Evolutionary conservation across 306 rosid species (phyloP).

Genomic region (Aeschynomene evenia): DNA sequence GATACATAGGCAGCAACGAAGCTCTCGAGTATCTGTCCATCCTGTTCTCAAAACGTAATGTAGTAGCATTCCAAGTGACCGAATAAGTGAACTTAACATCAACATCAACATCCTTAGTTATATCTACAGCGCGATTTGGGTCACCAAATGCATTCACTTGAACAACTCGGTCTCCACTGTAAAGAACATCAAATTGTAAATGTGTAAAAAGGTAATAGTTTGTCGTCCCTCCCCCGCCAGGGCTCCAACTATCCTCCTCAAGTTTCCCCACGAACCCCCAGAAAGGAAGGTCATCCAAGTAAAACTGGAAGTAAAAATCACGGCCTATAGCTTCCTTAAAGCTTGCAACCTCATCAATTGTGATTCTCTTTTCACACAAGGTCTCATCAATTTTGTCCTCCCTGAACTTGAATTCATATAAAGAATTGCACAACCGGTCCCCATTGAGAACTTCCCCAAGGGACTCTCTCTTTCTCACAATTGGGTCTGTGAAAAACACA

Average conservation of each 20-base stretch:
- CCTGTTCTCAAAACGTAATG: conserved; percentile 54
- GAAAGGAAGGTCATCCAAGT: conserved; percentile 80
- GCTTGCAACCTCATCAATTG: conserved; percentile 51
- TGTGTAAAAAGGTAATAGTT: conserved; percentile 67
- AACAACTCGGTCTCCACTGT: conserved; percentile 55
- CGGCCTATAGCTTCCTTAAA: conserved; percentile 61
- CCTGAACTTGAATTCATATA: conserved; percentile 63
- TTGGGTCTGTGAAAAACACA: conserved; percentile 57
- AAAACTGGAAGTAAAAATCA: conserved; percentile 90
- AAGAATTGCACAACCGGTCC: conserved; percentile 66
- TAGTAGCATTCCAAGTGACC: conserved; percentile 62
- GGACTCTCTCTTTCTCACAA: conserved; percentile 69
- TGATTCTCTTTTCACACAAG: conserved; percentile 59
- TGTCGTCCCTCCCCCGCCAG: conserved; percentile 42
- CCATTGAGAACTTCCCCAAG: conserved; percentile 87
- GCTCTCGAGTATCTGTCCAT: conserved; percentile 68
- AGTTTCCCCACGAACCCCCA: conserved; percentile 84
- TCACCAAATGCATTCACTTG: conserved; percentile 71
- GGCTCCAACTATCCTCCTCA: conserved; percentile 54
- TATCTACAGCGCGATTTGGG: conserved; percentile 62
- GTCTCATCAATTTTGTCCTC: conserved; percentile 43
- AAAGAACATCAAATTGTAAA: conserved; percentile 67
- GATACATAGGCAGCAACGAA: conserved; percentile 56
- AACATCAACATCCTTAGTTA: conserved; percentile 56
- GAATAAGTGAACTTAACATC: conserved; percentile 79